phyloP scores from a whole-genome alignment of 2,329 filamentous ascomycete species.

The Pseudopyrenochaeta lycopersici region DNA sequence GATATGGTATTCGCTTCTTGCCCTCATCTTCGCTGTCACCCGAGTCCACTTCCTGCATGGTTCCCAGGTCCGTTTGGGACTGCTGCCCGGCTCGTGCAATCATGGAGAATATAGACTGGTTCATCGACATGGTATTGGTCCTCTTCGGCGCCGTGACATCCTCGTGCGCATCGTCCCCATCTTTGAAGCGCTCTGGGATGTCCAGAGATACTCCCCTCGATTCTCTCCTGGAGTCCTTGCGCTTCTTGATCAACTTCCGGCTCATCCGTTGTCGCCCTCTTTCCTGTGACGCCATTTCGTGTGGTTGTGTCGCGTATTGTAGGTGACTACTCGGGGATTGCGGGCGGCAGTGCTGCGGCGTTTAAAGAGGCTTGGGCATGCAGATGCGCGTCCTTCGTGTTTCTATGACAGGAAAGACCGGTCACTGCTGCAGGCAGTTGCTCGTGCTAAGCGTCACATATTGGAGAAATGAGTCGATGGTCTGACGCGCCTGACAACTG shows the following conservation, averaged over 20 bases:
- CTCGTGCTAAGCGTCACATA: conserved; percentile 40
- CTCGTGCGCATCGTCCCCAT: conserved; percentile 67
- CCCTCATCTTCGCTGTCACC: conserved; percentile 75
- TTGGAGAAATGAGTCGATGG: conserved; percentile 36
- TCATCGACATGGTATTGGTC: conserved; percentile 72
- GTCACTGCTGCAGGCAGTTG: conserved; percentile 44
- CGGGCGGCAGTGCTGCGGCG: conserved; percentile 20
- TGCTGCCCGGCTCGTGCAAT: conserved; percentile 87
- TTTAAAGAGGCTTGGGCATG: conserved; percentile 19
- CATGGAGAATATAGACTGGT: conserved; percentile 93
- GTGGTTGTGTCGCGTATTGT: conserved; percentile 16
- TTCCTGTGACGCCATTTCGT: conserved; percentile 47
- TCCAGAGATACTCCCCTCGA: conserved; percentile 54
- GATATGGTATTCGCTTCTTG: conserved; percentile 32
- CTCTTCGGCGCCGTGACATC: conserved; percentile 66
- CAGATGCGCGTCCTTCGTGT: background rate
- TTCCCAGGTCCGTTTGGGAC: conserved; percentile 81
- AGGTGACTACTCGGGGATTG: conserved; percentile 12
- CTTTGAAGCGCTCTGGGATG: conserved; percentile 66
- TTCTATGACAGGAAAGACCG: conserved; percentile 12
- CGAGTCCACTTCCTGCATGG: conserved; percentile 75
- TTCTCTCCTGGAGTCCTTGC: conserved; percentile 38
- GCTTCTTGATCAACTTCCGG: conserved; percentile 47
- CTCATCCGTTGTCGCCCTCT: conserved; percentile 33
- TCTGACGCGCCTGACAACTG: conserved; percentile 37